Evolutionary conservation across 805 yeast species (phyloP).

Genomic region (Barnettozyma salicaria): DNA sequence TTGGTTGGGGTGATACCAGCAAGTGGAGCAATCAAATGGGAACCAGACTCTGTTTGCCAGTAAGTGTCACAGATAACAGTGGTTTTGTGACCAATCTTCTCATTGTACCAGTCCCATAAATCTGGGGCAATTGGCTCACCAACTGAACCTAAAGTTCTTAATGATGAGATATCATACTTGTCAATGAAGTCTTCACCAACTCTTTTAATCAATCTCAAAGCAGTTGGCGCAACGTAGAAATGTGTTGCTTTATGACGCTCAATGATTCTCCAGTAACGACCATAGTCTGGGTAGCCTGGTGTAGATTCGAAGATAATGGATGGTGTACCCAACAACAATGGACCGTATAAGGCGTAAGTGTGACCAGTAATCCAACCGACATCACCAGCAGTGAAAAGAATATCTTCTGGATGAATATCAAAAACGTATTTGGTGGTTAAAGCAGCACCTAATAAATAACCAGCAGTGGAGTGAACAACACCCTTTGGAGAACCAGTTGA

Average conservation of each 20-base stretch:
- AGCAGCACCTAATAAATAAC: slow-evolving; percentile 88
- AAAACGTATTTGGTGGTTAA: slow-evolving; percentile 89
- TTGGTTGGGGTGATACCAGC: slow-evolving; percentile 94
- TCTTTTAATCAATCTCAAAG: slow-evolving; percentile 81
- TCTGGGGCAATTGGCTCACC: slow-evolving; percentile 99
- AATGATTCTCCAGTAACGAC: slow-evolving; percentile 95
- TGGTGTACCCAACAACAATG: slow-evolving; percentile 81
- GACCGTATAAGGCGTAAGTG: slow-evolving; percentile 93
- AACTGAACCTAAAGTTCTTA: slow-evolving; percentile 92
- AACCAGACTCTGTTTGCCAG: slow-evolving; percentile 99
- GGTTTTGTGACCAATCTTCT: slow-evolving; percentile 80
- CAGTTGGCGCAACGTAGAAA: slow-evolving; percentile 98
- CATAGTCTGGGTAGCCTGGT: slow-evolving; percentile 92
- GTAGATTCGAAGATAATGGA: slow-evolving; percentile 95
- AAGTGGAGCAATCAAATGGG: slow-evolving; percentile 88
- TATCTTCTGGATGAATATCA: slow-evolving; percentile 85
- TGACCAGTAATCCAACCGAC: slow-evolving; percentile 99
- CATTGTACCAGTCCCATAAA: slow-evolving; percentile 98
- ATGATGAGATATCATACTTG: slow-evolving; percentile 74
- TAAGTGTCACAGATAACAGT: slow-evolving; percentile 93
- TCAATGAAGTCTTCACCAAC: slow-evolving; percentile 84
- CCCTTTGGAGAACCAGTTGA: slow-evolving; percentile 99
- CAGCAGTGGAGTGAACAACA: slow-evolving; percentile 92
- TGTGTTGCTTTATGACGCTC: slow-evolving; percentile 89
- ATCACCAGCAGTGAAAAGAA: slow-evolving; percentile 94